Percentiles rank a stretch among this genome's conserved stretches.
phyloP scores from a whole-genome alignment of 2,329 filamentous ascomycete genomes.

The Botryotinia convoluta region DNA sequence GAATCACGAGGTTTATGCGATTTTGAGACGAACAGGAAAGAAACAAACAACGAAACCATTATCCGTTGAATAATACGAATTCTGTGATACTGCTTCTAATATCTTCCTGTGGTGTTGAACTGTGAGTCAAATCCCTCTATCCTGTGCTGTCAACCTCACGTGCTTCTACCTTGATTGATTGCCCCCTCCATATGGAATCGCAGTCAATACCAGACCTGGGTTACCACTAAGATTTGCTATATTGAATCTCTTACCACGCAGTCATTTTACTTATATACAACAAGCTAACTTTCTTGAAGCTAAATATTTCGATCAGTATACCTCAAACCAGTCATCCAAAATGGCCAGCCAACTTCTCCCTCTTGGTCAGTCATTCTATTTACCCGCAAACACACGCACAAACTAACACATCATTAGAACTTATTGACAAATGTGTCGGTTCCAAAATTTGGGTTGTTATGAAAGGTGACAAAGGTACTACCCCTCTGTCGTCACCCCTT shows the following conservation, averaged over 20 bases:
- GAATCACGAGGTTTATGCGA: slow-evolving; percentile 12
- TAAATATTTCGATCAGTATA: neutral
- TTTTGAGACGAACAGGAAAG: neutral
- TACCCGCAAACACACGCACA: slow-evolving; percentile 31
- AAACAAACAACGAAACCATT: slow-evolving; percentile 4
- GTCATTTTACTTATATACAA: neutral
- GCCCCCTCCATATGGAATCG: neutral
- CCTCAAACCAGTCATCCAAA: slow-evolving; percentile 12
- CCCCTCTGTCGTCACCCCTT: neutral
- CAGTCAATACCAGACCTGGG: neutral
- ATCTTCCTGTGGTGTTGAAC: neutral
- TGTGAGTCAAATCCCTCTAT: slow-evolving; percentile 3
- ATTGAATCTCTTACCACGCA: neutral
- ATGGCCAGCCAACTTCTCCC: slow-evolving; percentile 39
- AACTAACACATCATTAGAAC: slow-evolving; percentile 55
- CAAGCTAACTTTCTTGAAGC: neutral
- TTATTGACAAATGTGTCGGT: slow-evolving; percentile 98
- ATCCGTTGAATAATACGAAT: neutral
- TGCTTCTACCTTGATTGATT: slow-evolving; percentile 12
- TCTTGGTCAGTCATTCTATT: slow-evolving; percentile 28
- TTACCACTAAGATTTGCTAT: neutral
- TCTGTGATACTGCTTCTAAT: neutral
- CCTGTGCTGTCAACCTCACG: slow-evolving; percentile 1
- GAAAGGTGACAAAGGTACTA: slow-evolving; percentile 94
- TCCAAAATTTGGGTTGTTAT: slow-evolving; percentile 98